Evolutionary conservation across 2,329 filamentous ascomycete genomes (phyloP).

Genomic region (Ceratocystis albifundus): DNA sequence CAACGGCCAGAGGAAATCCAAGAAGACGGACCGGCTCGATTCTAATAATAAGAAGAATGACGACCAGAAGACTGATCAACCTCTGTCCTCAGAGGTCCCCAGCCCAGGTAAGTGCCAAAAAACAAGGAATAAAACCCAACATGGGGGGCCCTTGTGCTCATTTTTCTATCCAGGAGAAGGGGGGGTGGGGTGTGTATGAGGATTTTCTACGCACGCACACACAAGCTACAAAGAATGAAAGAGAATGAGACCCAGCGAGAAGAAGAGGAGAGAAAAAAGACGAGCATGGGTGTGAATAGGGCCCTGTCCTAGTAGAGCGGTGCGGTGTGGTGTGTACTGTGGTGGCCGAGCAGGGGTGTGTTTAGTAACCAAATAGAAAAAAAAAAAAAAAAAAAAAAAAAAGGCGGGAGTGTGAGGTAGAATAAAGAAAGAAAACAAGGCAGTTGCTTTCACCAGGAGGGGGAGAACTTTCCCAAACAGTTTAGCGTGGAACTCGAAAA

Average conservation of each 20-base stretch:
- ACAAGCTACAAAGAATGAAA: not conserved
- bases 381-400: not conserved
- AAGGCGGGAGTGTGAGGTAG: not conserved
- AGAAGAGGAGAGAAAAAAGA: not conserved
- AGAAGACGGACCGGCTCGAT: slow-evolving; percentile 5
- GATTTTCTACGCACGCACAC: not conserved
- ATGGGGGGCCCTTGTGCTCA: not conserved
- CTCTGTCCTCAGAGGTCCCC: not conserved
- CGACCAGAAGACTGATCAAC: slow-evolving; percentile 4
- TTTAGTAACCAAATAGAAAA: not conserved
- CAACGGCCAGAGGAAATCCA: not conserved
- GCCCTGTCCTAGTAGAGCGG: not conserved
- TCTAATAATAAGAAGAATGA: slow-evolving; percentile 15
- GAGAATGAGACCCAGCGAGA: not conserved
- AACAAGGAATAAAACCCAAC: slow-evolving; percentile 10
- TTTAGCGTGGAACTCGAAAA: slow-evolving; percentile 4
- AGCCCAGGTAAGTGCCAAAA: slow-evolving; percentile 11
- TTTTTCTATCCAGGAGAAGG: slow-evolving; percentile 9
- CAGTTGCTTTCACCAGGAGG: not conserved
- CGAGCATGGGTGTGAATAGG: not conserved
- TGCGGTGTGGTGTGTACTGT: not conserved
- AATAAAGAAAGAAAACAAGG: not conserved
- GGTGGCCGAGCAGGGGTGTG: not conserved
- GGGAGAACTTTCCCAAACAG: slow-evolving; percentile 13
- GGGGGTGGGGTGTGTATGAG: slow-evolving; percentile 3